Conservation (phyloP, 2,329 filamentous ascomycete species). For the Paecilomyces sp. region DNA sequence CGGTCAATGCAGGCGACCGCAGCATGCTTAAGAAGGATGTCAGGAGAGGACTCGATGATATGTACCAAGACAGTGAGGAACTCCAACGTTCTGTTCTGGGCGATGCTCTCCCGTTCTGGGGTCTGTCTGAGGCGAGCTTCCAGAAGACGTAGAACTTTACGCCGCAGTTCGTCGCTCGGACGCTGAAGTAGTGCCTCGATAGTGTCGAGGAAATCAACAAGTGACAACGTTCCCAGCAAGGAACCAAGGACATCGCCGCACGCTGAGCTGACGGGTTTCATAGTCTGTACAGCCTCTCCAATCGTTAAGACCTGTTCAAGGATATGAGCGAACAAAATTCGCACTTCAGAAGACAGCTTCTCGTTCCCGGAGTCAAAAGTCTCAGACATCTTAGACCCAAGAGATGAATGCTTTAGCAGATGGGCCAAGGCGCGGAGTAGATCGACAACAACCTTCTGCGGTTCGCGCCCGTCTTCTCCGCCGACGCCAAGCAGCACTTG, state of each 20-base stretch:
- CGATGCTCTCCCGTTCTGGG: constrained; percentile 59
- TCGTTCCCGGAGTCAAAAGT: constrained; percentile 27
- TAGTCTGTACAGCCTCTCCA: constrained; percentile 45
- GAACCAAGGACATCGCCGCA: constrained; percentile 66
- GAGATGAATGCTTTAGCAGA: constrained; percentile 33
- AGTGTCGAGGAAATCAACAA: constrained; percentile 80
- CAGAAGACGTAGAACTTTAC: constrained; percentile 73
- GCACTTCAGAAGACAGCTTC: constrained; percentile 59
- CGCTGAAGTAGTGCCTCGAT: constrained; percentile 74
- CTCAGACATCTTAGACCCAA: constrained; percentile 32
- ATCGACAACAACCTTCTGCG: constrained; percentile 33
- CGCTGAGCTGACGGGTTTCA: constrained; percentile 30
- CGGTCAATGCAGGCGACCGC: constrained; percentile 86
- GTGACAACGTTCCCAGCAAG: constrained; percentile 77
- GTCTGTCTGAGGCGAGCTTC: constrained; percentile 71
- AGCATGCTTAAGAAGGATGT: constrained; percentile 72
- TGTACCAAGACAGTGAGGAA: constrained; percentile 73
- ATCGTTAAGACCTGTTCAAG: constrained; percentile 60
- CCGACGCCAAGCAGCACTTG: constrained; percentile 61
- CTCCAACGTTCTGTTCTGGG: constrained; percentile 63
- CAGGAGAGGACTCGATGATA: constrained; percentile 65
- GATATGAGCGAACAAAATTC: constrained; percentile 61
- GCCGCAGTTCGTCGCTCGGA: constrained; percentile 66
- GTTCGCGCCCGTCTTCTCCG: constrained; percentile 41
- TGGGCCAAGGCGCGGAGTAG: constrained; percentile 35